phyloP scores from a whole-genome alignment of 1,139 yeast genomes.

The Magnusiomyces fungicola region DNA sequence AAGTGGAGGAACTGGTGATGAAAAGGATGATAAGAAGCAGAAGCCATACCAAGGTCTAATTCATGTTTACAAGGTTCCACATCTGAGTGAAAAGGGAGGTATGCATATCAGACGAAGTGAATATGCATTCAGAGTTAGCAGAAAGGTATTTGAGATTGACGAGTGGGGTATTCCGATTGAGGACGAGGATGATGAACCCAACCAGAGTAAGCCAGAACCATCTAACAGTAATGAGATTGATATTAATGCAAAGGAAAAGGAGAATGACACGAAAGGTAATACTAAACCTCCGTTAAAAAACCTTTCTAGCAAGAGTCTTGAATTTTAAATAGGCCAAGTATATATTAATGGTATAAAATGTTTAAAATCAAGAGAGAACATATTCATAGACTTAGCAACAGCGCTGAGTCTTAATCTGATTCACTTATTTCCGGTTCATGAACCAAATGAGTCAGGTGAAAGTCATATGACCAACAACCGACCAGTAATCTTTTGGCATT shows the following conservation, averaged over 20 bases:
- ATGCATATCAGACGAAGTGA: conserved; percentile 74
- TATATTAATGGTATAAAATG: no score
- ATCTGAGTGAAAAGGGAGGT: conserved; percentile 65
- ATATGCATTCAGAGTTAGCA: conserved; percentile 79
- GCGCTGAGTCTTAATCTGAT: background rate
- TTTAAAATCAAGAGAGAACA: no score
- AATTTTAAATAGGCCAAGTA: background rate
- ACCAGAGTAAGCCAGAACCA: background rate
- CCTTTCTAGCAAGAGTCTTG: background rate
- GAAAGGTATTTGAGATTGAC: conserved; percentile 74
- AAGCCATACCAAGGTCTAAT: conserved; percentile 61
- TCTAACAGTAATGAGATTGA: conserved; percentile 1
- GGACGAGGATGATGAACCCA: conserved; percentile 30
- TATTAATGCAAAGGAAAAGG: background rate
- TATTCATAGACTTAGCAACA: no score
- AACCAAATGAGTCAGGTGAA: background rate
- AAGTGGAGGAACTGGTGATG: conserved; percentile 43
- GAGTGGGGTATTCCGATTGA: conserved; percentile 96
- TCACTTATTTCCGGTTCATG: background rate
- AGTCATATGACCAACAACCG: background rate
- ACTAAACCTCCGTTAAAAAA: background rate
- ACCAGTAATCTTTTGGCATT: background rate
- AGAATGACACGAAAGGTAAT: background rate
- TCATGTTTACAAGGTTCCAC: conserved; percentile 66
- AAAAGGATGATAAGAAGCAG: conserved; percentile 16